phyloP scores from a whole-genome alignment of 2,329 filamentous ascomycete species.

The Monosporascus sp. region DNA sequence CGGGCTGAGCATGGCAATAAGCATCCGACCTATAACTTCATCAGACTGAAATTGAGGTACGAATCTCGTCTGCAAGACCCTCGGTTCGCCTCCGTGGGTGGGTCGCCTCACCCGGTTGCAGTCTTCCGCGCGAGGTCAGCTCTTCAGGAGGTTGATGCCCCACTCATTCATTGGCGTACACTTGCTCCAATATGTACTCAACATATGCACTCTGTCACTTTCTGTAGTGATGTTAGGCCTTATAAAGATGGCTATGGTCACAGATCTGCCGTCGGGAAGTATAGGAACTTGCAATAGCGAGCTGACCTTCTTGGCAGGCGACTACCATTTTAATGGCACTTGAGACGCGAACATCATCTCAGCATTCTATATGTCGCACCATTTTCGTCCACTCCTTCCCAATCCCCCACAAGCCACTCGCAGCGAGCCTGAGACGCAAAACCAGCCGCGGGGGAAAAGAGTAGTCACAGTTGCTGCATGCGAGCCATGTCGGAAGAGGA shows the following conservation, averaged over 20 bases:
- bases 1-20: too few species aligned
- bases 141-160: neutral
- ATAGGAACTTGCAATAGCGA: neutral
- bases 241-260: neutral
- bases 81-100: neutral
- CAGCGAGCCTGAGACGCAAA: constrained; percentile 2
- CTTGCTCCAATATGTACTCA: neutral
- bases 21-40: too few species aligned
- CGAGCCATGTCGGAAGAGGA: constrained; percentile 14
- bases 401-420: constrained; percentile 11
- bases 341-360: neutral
- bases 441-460: constrained; percentile 11
- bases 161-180: neutral
- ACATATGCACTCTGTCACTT: neutral
- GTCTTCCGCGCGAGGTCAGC: neutral
- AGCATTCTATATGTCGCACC: constrained; percentile 13
- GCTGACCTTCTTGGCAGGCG: neutral
- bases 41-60: too few species aligned
- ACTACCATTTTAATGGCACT: neutral
- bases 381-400: constrained; percentile 12
- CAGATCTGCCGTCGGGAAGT: neutral
- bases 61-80: too few species aligned
- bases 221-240: neutral
- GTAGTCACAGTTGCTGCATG: constrained; percentile 12
- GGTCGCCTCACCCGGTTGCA: neutral